These are phyloP conservation scores for Rhizopogon roseolus DNA, from an alignment of 768 basidiomycete genomes.

Conservation along the genomic window DNA sequence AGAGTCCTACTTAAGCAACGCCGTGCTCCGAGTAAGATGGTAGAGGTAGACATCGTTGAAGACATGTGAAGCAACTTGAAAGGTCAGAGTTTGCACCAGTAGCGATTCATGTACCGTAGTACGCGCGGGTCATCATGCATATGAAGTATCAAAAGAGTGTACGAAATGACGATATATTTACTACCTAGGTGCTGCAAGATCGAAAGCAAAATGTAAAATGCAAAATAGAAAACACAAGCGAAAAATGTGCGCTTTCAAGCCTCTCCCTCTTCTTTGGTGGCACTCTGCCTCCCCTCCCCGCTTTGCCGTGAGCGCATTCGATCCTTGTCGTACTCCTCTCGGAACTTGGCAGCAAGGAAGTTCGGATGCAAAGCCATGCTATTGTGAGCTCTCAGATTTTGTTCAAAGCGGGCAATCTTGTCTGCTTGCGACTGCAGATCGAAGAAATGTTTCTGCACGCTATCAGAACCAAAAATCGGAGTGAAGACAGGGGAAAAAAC, in stretches of 20 bases:
- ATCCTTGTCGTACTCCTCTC: constrained; percentile 46
- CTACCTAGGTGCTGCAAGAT: background rate
- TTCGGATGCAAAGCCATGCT: constrained; percentile 61
- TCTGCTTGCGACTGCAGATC: constrained; percentile 57
- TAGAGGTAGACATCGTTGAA: too few species aligned
- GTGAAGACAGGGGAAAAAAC: constrained; percentile 12
- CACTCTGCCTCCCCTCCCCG: constrained; percentile 20
- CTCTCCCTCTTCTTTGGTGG: constrained; percentile 25
- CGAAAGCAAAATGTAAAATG: constrained; percentile 1
- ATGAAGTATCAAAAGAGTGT: too few species aligned
- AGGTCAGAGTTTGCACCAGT: too few species aligned
- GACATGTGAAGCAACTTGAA: too few species aligned
- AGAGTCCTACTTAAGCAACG: too few species aligned
- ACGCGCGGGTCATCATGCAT: too few species aligned
- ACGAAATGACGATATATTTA: too few species aligned
- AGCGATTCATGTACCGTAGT: too few species aligned
- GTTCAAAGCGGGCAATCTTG: constrained; percentile 61
- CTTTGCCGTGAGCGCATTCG: constrained; percentile 24
- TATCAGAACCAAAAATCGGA: constrained; percentile 6
- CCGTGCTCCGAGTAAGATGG: too few species aligned
- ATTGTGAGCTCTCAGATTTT: constrained; percentile 40
- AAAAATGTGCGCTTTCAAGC: constrained; percentile 23
- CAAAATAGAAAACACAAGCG: background rate
- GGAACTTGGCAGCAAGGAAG: constrained; percentile 53
- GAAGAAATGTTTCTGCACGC: constrained; percentile 40